Conservation (phyloP, 2,329 filamentous ascomycete genomes). For the Aureobasidium subglaciale region DNA sequence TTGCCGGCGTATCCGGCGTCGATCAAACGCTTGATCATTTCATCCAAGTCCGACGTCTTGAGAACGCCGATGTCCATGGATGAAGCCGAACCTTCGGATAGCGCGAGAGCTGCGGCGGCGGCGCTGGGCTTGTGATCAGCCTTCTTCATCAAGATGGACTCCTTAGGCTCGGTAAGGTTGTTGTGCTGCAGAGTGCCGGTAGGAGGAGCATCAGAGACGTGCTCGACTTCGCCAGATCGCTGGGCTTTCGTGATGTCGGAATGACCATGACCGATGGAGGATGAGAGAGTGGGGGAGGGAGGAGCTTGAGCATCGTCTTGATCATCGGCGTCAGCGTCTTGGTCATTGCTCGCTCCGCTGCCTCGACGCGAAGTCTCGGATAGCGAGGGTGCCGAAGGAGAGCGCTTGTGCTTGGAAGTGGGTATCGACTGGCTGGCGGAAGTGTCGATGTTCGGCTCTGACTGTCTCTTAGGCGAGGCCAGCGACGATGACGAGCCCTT, state of each 20-base stretch:
- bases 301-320: conserved; percentile 44
- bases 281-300: conserved; percentile 80
- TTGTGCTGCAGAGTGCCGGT: conserved; percentile 52
- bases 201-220: conserved; percentile 86
- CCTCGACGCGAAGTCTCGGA: conserved; percentile 33
- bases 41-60: conserved; percentile 88
- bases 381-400: conserved; percentile 19
- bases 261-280: conserved; percentile 63
- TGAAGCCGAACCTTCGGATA: conserved; percentile 14
- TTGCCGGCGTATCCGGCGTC: conserved; percentile 95
- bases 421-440: conserved; percentile 66
- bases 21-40: conserved; percentile 90
- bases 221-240: conserved; percentile 82
- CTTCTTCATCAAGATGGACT: conserved; percentile 83
- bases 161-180: conserved; percentile 57
- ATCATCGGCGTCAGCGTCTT: conserved; percentile 23
- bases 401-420: conserved; percentile 39
- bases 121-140: conserved; percentile 44
- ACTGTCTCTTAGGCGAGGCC: conserved; percentile 3
- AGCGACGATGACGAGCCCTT: conserved; percentile 53
- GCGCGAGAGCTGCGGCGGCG: conserved; percentile 26
- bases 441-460: conserved; percentile 43
- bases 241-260: conserved; percentile 76
- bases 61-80: conserved; percentile 79
- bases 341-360: conserved; percentile 23